Conservation (phyloP, 129 eudicot genomes). For the Gnaphalium uliginosum region DNA sequence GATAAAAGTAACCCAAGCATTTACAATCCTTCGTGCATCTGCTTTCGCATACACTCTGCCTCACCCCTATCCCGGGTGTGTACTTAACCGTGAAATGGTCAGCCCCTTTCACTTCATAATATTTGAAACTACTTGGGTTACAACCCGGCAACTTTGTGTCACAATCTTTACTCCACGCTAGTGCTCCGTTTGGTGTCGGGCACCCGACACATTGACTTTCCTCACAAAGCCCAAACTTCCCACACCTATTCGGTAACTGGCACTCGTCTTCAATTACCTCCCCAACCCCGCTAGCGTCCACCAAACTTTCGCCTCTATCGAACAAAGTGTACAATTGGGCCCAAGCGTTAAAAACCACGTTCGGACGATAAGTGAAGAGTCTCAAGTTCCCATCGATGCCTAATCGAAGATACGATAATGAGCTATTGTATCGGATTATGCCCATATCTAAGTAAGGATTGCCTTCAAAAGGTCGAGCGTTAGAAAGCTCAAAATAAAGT, state of each 20-base stretch:
- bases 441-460: not conserved
- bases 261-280: slow-evolving; percentile 30
- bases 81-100: slow-evolving; percentile 52
- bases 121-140: slow-evolving; percentile 26
- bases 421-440: slow-evolving; percentile 36
- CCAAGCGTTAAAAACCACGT: slow-evolving; percentile 39
- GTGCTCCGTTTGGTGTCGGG: slow-evolving; percentile 41
- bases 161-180: slow-evolving; percentile 56
- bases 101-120: slow-evolving; percentile 51
- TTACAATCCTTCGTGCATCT: slow-evolving; percentile 55
- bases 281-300: not conserved
- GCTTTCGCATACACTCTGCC: slow-evolving; percentile 29
- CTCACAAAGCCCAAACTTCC: slow-evolving; percentile 50
- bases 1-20: slow-evolving; percentile 61
- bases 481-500: not conserved
- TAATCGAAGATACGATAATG: slow-evolving; percentile 47
- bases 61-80: slow-evolving; percentile 2
- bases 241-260: slow-evolving; percentile 51
- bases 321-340: slow-evolving; percentile 41
- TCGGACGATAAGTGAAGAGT: slow-evolving; percentile 39
- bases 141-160: slow-evolving; percentile 33
- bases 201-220: slow-evolving; percentile 55
- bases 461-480: not conserved
- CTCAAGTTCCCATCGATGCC: slow-evolving; percentile 56
- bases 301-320: not conserved